Percentiles rank a stretch among this genome's conserved stretches.
phyloP scores from a whole-genome alignment of 164 flowering plant genomes.

The Kingdonia uniflora region DNA sequence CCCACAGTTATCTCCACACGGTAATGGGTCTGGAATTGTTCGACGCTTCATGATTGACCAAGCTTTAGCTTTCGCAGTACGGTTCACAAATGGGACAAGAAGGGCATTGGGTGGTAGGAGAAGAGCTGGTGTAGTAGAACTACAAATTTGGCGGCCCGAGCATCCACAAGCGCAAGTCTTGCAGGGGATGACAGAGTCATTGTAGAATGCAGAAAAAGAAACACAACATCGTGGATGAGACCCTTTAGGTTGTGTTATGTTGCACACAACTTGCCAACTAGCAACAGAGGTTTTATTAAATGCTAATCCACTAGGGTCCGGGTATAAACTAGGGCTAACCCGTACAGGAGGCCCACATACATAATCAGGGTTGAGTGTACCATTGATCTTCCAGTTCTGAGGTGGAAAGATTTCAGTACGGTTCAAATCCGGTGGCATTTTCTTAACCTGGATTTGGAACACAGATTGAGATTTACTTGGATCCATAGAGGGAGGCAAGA shows the following conservation, averaged over 20 bases:
- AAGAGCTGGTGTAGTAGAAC: conserved; percentile 27
- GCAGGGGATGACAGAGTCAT: conserved; percentile 41
- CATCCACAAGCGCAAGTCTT: conserved; percentile 58
- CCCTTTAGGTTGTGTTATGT: conserved; percentile 32
- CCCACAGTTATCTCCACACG: conserved; percentile 53
- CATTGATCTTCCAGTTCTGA: conserved; percentile 39
- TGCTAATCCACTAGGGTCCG: conserved; percentile 28
- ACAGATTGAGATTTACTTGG: conserved; percentile 35
- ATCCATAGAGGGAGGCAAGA: conserved; percentile 45
- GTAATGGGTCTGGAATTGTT: conserved; percentile 29
- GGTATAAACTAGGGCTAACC: conserved; percentile 40
- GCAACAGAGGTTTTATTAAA: conserved; percentile 30
- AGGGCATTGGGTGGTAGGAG: conserved; percentile 35
- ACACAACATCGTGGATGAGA: conserved; percentile 28
- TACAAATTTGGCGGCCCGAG: conserved; percentile 23
- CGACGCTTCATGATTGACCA: conserved; percentile 26
- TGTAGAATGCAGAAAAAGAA: conserved; percentile 31
- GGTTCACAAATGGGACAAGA: conserved; percentile 49
- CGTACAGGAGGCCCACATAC: conserved; percentile 41
- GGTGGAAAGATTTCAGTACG: conserved; percentile 34
- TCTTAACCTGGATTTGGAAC: conserved; percentile 40
- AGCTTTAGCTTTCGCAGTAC: conserved; percentile 22
- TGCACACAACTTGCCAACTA: conserved; percentile 35
- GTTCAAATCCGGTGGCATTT: conserved; percentile 54
- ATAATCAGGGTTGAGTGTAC: conserved; percentile 38